Evolutionary conservation across 805 yeast genomes (phyloP), one percentile per base, ranked within the genome.

Genomic region (Maudiozyma saulgeensis): DNA sequence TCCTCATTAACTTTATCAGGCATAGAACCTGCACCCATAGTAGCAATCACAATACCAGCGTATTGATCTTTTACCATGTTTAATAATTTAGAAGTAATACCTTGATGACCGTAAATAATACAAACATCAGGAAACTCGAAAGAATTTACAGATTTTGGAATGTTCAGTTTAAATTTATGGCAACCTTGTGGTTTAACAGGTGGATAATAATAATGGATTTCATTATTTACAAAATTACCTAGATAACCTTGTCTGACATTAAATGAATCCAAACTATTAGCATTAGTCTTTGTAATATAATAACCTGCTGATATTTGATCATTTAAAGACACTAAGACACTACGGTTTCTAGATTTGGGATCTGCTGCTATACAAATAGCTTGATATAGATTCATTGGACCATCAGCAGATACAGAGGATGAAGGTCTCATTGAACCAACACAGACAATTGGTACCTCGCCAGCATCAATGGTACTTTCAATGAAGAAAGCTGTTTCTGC

Each of bases 371-470:
- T 80, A 15, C 77, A 77, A 44, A 81, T 80, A 1, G 87, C 85
- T 57, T 82, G 86, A 58, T 81, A 82, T 52, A 82, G 65, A 62
- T 82, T 82, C 80, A 82, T 81, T 6, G 85, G 82, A 3, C 87
- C 87, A 60, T 82, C 89, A 1, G 85, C 80, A 2, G 84, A 79
- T 40, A 82, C 75, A 39, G 83, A 78, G 3, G 85, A 79, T 8
- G 84, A 77, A 0, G 89, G 89, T 59, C 87, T 73, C 89, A 82
- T 82, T 6, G 84, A 78, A 1, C 89, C 89, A 45, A 84, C 81
- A 61, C 82, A 68, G 5, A 81, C 87, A 47, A 82, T 76, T 4
- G 86, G 86, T 49, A 80, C 63, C 34, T 70, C 71, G 52, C 73
- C 73, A 49, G 67, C 57, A 49, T 69, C 71, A 43, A 72, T 63